phyloP scores from a whole-genome alignment of 352 stramenopile genomes.

The Pythium volutum region DNA sequence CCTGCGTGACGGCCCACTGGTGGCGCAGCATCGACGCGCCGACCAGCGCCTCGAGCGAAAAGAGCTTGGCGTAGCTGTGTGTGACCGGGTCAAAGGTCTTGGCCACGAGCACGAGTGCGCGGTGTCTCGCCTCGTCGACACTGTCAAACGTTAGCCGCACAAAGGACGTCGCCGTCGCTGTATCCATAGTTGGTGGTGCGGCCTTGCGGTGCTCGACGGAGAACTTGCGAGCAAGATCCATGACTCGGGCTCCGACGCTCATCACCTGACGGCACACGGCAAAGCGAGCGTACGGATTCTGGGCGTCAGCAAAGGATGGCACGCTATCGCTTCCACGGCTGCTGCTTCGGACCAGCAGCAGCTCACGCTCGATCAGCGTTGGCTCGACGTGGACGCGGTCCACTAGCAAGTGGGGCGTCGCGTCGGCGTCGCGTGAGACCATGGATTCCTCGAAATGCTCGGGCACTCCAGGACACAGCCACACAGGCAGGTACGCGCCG shows the following conservation, averaged over 20 bases:
- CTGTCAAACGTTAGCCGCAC: constrained; percentile 71
- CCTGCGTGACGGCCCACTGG: constrained; percentile 59
- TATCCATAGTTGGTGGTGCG: constrained; percentile 16
- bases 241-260: constrained; percentile 35
- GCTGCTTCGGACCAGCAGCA: constrained; percentile 36
- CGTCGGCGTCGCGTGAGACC: constrained; percentile 50
- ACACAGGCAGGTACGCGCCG: constrained; percentile 50
- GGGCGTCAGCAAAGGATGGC: constrained; percentile 25
- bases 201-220: constrained; percentile 29
- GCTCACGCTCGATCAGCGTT: constrained; percentile 58
- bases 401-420: constrained; percentile 44
- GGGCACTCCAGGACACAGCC: constrained; percentile 46
- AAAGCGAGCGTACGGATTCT: constrained; percentile 48
- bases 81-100: constrained; percentile 76
- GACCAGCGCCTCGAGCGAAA: constrained; percentile 55
- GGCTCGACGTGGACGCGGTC: constrained; percentile 54
- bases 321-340: not conserved
- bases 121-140: constrained; percentile 61
- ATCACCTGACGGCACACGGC: constrained; percentile 34
- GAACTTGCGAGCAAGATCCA: constrained; percentile 42
- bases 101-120: constrained; percentile 59
- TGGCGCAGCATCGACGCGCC: constrained; percentile 52
- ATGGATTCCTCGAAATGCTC: constrained; percentile 61
- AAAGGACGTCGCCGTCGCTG: constrained; percentile 37
- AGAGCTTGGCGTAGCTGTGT: constrained; percentile 55